Conservation (phyloP, 345 rosid genomes). For the Heritiera fomes region DNA sequence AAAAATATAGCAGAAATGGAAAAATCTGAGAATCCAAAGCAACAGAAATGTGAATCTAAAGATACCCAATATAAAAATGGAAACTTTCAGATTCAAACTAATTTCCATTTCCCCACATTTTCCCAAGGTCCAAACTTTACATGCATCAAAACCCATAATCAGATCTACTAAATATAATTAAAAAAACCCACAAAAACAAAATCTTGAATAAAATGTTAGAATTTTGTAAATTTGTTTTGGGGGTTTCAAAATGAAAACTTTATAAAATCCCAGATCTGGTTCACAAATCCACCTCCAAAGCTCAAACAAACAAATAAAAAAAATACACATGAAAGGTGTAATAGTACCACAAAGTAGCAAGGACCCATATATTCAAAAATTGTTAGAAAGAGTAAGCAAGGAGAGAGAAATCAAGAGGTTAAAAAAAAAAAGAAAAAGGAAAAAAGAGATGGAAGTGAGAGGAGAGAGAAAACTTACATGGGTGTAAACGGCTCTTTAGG, state of each 20-base stretch:
- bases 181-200: not conserved
- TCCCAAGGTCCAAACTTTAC: constrained; percentile 17
- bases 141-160: constrained; percentile 27
- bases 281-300: constrained; percentile 21
- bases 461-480: constrained; percentile 94
- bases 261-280: constrained; percentile 29
- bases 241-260: constrained; percentile 19
- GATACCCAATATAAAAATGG: constrained; percentile 21
- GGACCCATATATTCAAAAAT: constrained; percentile 68
- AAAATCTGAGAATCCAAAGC: constrained; percentile 13
- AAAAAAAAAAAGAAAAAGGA: constrained; percentile 26
- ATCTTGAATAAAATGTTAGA: not conserved
- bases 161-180: constrained; percentile 33
- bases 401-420: constrained; percentile 29
- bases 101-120: constrained; percentile 20
- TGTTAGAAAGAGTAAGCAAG: constrained; percentile 43
- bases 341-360: constrained; percentile 38
- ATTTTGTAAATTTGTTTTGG: not conserved
- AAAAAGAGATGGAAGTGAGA: constrained; percentile 41
- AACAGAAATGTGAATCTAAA: constrained; percentile 16
- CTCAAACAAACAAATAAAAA: constrained; percentile 5
- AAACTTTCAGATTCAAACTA: constrained; percentile 23
- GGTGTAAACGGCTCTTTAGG: constrained; percentile 80
- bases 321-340: constrained; percentile 24
- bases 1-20: constrained; percentile 11